Base-by-base conservation (phyloP, 1,284 basidiomycete genomes). In the Sutorius eximius region DNA sequence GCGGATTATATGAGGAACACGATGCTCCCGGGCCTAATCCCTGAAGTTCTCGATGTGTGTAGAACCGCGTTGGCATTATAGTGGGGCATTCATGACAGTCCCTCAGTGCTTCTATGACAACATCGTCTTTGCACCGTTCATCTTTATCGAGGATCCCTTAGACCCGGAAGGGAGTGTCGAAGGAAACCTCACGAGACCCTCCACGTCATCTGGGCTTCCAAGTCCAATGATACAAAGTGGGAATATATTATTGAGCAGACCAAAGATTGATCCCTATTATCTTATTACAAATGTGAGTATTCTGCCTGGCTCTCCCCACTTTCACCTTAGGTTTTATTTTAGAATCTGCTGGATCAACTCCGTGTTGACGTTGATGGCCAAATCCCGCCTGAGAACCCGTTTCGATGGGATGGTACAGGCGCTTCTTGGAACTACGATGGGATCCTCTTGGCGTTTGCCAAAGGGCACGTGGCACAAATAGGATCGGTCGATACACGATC, bases 21-120 rank as follows among this genome's bases (percentile, higher is more conserved):
- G 0, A 79, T 83, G 49, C 80, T 96, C 58, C 90, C 93, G n/a
- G 94, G 94, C 12, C 83, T 97, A 18, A 78, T 85, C 16, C 80
- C 85, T 4, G 87, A 95, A 63, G 83, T 97, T 32, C 79, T 99
- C 53, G 94, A 96, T 68, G 94, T 95, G 70, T 55, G 56, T 55
- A 46, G 32, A 56, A 33, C 49, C n/a, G 47, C 59, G 22, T 58
- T 60, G 29, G n/a, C 30, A 42, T 52, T 45, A 30, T 43, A 42
- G 16, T 49, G 33, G 20, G 32, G 9, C 20, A 50, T 45, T 55
- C 52, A 57, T 53, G 40, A 33, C 33, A 22, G 8, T 29, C 24
- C 27, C 29, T 3, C 61, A 95, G 91, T 95, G 91, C 61, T 94
- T 96, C 67, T 99, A 90, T 70, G 96, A 99, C 74, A 98, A 99